Percentiles rank a stretch among this genome's conserved stretches.
Conservation (phyloP, 2,329 filamentous ascomycete genomes). For the Cladophialophora bantiana region DNA sequence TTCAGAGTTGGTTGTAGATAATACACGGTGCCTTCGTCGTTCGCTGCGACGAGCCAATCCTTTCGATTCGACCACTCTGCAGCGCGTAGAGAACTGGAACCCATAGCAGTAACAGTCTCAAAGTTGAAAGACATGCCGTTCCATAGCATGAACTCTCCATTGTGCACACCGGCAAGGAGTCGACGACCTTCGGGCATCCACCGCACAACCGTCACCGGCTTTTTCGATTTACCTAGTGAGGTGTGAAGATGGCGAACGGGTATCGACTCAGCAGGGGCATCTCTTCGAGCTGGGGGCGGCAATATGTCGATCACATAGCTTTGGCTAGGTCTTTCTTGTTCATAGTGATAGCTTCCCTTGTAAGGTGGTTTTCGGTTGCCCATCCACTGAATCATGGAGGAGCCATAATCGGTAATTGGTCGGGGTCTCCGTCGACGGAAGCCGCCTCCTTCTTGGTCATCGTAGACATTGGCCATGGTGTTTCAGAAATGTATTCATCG, state of each 20-base stretch:
- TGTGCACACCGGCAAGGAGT: constrained; percentile 90
- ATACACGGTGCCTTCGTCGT: constrained; percentile 94
- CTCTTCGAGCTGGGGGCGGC: constrained; percentile 77
- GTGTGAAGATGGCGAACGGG: constrained; percentile 96
- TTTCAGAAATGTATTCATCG: constrained; percentile 16
- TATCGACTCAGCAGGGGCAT: constrained; percentile 81
- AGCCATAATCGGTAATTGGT: constrained; percentile 90
- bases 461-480: constrained; percentile 34
- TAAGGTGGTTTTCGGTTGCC: constrained; percentile 79
- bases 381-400: constrained; percentile 91
- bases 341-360: constrained; percentile 73
- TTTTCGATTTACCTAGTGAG: constrained; percentile 98
- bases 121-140: constrained; percentile 99
- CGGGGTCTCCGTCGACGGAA: constrained; percentile 48
- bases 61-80: constrained; percentile 91
- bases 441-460: constrained; percentile 36
- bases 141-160: constrained; percentile 97
- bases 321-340: constrained; percentile 81
- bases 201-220: constrained; percentile 93
- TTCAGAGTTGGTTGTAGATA: constrained; percentile 99
- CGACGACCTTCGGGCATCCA: constrained; percentile 97
- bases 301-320: constrained; percentile 95
- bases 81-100: constrained; percentile 74
- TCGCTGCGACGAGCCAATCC: constrained; percentile 95
- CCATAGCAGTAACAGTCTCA: constrained; percentile 84